Evolutionary conservation across 371 early-diverging fungal genomes (phyloP).

Genomic region (Rhizopus arrhizus): DNA sequence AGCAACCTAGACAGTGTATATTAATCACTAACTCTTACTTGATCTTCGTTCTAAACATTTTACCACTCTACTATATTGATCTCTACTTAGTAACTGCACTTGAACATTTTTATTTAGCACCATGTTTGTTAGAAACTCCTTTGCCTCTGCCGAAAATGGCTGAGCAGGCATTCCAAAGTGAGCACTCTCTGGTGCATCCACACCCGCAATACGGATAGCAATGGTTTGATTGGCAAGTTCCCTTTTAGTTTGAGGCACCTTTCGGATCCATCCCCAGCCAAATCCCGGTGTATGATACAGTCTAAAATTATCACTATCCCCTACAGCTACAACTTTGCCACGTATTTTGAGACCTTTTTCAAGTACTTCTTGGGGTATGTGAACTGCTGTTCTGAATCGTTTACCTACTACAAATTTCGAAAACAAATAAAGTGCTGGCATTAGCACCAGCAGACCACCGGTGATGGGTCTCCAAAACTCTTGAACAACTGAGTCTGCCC

Average conservation of each 20-base stretch:
- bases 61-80: slow-evolving; percentile 75
- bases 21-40: not conserved
- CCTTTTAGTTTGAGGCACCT: slow-evolving; percentile 49
- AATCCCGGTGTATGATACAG: slow-evolving; percentile 65
- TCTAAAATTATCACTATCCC: slow-evolving; percentile 67
- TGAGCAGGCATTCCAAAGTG: slow-evolving; percentile 79
- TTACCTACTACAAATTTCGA: slow-evolving; percentile 32
- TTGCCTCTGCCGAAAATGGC: slow-evolving; percentile 65
- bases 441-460: slow-evolving; percentile 22
- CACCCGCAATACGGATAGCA: slow-evolving; percentile 71
- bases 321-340: slow-evolving; percentile 60
- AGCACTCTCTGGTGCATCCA: slow-evolving; percentile 80
- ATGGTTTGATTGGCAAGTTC: slow-evolving; percentile 65
- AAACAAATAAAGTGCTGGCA: slow-evolving; percentile 28
- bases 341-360: slow-evolving; percentile 33
- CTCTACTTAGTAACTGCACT: slow-evolving; percentile 58
- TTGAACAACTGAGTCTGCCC: slow-evolving; percentile 35
- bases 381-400: slow-evolving; percentile 49
- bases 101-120: slow-evolving; percentile 53
- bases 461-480: slow-evolving; percentile 38
- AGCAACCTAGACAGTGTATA: slow-evolving; percentile 44
- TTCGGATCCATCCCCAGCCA: slow-evolving; percentile 61
- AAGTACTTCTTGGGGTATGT: slow-evolving; percentile 57
- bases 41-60: slow-evolving; percentile 3
- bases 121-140: slow-evolving; percentile 54